Evolutionary conservation across 2,329 filamentous ascomycete genomes (phyloP).

Genomic region (Diaporthe sp.): DNA sequence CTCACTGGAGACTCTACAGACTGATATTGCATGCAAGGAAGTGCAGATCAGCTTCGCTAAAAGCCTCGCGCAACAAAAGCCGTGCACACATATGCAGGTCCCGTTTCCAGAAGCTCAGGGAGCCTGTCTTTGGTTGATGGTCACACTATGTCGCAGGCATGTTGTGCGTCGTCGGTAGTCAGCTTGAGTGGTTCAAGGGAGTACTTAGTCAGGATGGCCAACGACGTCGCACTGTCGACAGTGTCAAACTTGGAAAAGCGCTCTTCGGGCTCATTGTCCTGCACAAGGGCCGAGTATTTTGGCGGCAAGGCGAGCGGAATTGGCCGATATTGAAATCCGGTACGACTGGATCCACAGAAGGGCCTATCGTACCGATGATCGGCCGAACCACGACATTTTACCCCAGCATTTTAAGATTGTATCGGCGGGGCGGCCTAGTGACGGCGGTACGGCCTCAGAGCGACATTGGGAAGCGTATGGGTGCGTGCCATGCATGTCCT

Average conservation of each 20-base stretch:
- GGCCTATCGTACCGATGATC: constrained; percentile 38
- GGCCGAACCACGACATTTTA: constrained; percentile 39
- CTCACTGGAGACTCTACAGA: constrained; percentile 1
- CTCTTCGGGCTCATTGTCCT: constrained; percentile 15
- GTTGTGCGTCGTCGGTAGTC: constrained; percentile 23
- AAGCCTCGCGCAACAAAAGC: constrained; percentile 18
- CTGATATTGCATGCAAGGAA: neutral
- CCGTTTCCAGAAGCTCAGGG: constrained; percentile 17
- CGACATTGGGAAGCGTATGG: constrained; percentile 1
- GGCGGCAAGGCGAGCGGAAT: constrained; percentile 40
- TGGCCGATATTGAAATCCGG: constrained; percentile 37
- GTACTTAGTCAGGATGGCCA: constrained; percentile 1
- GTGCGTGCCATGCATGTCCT: constrained; percentile 2
- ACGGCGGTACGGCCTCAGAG: constrained; percentile 24
- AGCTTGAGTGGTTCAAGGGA: constrained; percentile 4
- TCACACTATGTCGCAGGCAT: constrained; percentile 18
- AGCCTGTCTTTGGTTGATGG: neutral
- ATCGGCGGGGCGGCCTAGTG: constrained; percentile 12
- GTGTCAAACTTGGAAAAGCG: neutral
- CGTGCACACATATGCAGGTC: constrained; percentile 33
- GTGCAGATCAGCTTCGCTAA: neutral
- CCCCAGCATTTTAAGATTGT: constrained; percentile 36
- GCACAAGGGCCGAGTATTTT: constrained; percentile 39
- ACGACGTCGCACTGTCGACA: constrained; percentile 3
- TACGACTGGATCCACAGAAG: constrained; percentile 33